Base-by-base conservation (phyloP, 768 basidiomycete genomes). In the Cantharellus anzutake region DNA sequence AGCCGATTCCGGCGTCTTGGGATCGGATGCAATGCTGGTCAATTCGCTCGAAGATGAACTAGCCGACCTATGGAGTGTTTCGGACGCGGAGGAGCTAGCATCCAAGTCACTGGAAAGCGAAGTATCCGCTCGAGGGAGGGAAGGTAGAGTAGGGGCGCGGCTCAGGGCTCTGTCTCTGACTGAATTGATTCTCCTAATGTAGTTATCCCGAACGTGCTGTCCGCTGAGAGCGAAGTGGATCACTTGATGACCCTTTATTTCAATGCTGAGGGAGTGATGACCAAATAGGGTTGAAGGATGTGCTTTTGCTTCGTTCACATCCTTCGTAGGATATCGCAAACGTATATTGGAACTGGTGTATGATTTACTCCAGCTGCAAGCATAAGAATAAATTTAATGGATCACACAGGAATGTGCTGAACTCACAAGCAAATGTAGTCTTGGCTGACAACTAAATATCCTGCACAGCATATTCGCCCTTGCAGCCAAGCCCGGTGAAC, bases 161-260 rank as follows among this genome's bases (percentile, higher is more conserved):
- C 11, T 11, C 29, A 48, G 44, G 44, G 11, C 29, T 29, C 29
- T 11, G 29, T 48, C 52, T 55, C 35, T 55, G 14, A 37, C 64
- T 2, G 57, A 65, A 39, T 71, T 70, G 59, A 78, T 68, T 42
- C 69, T 70, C 14, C 66, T 62, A 4, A 76, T 65, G 2, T 73
- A 77, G 60, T 80, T 74, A 58, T 78, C 75, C 34, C 80, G 68
- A 3, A 69, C 60, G 1, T 55, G 7, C 11, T 11, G 11, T 55
- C 68, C 67, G 14, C 65, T 62, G 1, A 69, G 70, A 64, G 71
- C 73, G 68, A 83, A 82, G 34, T 76, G 71, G 61, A 83, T 74
- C n/a, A 68, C 69, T 35, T 80, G 63, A 57, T 76, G 72, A 2
- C 68, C 60, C 53, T 75, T 74, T n/a, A 75, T 77, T 39, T 73